Percentiles rank a stretch among this genome's conserved stretches.
These are phyloP conservation scores for Puccinia novopanici DNA, from an alignment of 1,284 basidiomycete species.

Conservation along the genomic window DNA sequence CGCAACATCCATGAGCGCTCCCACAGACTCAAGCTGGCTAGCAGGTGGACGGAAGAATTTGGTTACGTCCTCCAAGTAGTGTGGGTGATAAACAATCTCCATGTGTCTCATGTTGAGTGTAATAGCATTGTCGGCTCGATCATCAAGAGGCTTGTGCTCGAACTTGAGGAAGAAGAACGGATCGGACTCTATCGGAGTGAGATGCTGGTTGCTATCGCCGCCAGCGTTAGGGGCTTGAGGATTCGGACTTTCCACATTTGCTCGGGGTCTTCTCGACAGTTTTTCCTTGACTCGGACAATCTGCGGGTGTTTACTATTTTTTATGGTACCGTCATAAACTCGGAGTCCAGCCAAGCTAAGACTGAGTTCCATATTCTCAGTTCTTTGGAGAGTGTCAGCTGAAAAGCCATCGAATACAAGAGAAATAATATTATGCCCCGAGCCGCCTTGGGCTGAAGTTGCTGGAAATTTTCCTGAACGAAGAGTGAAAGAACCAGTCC, in stretches of 20 bases:
- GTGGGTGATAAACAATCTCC: slow-evolving; percentile 95
- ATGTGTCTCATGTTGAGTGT: slow-evolving; percentile 90
- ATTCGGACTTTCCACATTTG: not conserved
- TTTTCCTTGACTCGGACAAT: slow-evolving; percentile 87
- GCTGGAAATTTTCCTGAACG: slow-evolving; percentile 62
- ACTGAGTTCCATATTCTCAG: slow-evolving; percentile 79
- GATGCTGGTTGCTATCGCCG: slow-evolving; percentile 55
- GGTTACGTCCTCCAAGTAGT: slow-evolving; percentile 89
- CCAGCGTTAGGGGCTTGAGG: slow-evolving; percentile 55
- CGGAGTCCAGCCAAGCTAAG: slow-evolving; percentile 83
- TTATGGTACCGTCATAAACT: slow-evolving; percentile 87
- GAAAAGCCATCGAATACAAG: slow-evolving; percentile 86
- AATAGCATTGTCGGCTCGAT: slow-evolving; percentile 86
- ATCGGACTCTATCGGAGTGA: slow-evolving; percentile 60
- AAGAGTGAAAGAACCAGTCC: slow-evolving; percentile 82
- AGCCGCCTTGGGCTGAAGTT: not conserved
- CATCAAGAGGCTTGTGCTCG: slow-evolving; percentile 89
- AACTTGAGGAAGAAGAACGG: slow-evolving; percentile 93
- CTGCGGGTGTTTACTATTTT: slow-evolving; percentile 79
- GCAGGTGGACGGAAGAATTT: slow-evolving; percentile 92
- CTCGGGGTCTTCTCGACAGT: slow-evolving; percentile 44
- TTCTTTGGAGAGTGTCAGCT: slow-evolving; percentile 80
- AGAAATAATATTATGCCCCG: slow-evolving; percentile 73
- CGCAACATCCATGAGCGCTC: slow-evolving; percentile 71
- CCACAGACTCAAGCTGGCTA: slow-evolving; percentile 92